Base-by-base conservation (phyloP, 108 stramenopile species). In the Discostella pseudostelligera region DNA sequence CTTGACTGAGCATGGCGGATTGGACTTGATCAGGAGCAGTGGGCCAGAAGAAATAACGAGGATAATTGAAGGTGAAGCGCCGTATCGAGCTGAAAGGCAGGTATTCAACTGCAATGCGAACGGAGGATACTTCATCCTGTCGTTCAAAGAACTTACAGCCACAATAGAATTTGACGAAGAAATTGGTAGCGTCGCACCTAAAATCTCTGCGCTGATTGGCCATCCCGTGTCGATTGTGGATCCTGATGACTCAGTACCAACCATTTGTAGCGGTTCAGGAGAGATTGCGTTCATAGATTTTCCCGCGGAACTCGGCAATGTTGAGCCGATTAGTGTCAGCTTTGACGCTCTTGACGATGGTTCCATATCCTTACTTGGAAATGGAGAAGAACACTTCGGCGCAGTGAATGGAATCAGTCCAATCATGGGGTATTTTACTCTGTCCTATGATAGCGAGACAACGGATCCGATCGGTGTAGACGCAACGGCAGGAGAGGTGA, bases 11-110 rank as follows among this genome's bases (percentile, higher is more conserved):
- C 47, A 81, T 46, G 83, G 83, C 9, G 59, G 73, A 46, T 57
- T 84, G 55, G 80, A 77, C 28, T 64, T 81, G 19, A 49, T 78
- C 35, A 42, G n/a, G 14, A 66, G 65, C 48, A 66, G 42, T 26
- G 65, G 76, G 14, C 42, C 43, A 19, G 51, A 49, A 1, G 53
- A 19, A 32, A 65, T 74, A 24, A 35, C 40, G 1, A 78, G 74
- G 43, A 9, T 61, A 20, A 21, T 44, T n/a, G 61, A 74, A 28
- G 87, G 87, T 14, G 84, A 86, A 49, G 83, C 85, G 37, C 83
- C 85, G 10, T 83, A 75, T 62, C 79, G 83, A 4, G 36, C 50
- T n/a, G 85, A 85, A 56, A 67, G 70, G 29, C 87, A 87, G 44
- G 75, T 79, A 0, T 57, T 87, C 32, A 17, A 26, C 36, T 87